Evolutionary conservation across 345 rosid species (phyloP), one percentile per base, ranked within the genome.

Genomic region (Euphorbia lathyris): DNA sequence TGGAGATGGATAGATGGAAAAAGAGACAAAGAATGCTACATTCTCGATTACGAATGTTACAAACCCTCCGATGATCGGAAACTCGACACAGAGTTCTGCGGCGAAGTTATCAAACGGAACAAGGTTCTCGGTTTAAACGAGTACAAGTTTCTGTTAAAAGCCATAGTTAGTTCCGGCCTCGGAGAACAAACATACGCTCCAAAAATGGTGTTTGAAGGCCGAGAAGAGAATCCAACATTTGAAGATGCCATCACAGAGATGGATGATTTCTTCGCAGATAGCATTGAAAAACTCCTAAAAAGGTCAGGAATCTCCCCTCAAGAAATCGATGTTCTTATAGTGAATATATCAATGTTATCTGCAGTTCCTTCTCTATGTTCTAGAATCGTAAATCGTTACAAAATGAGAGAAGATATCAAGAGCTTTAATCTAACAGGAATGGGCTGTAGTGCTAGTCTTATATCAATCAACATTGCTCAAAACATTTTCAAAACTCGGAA

Each of bases 361-460:
- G 2, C 74, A 0, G 17, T 80, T 3, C 98, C 98, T 60, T 94
- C 93, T 74, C 55, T 88, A 38, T 60, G 90, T 12, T 71, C 92
- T 1, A 78, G 88, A 63, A 85, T 94, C 70, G 78, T 94, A n/a
- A 91, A 90, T 69, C 84, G 25, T 20, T 92, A 88, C 89, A 86
- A 91, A 75, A 79, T 94, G 88, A 85, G 89, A 61, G 82, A 85
- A 1, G 97, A 90, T 72, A 50, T 91, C 13, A 91, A 91, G 70
- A 84, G 78, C 19, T 91, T 68, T 55, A 88, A 91, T 74, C 76
- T 94, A 5, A 79, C 97, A 0, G 95, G 96, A 9, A 91, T 94
- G 96, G 98, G 97, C 0, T 94, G 98, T 12, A 91, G 98, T 70
- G 96, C 98, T 38, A 91, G 96, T 78, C 77, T 91, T 26, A 80